phyloP scores from a whole-genome alignment of 2,329 filamentous ascomycete species.

The Trichoderma endophyticum region DNA sequence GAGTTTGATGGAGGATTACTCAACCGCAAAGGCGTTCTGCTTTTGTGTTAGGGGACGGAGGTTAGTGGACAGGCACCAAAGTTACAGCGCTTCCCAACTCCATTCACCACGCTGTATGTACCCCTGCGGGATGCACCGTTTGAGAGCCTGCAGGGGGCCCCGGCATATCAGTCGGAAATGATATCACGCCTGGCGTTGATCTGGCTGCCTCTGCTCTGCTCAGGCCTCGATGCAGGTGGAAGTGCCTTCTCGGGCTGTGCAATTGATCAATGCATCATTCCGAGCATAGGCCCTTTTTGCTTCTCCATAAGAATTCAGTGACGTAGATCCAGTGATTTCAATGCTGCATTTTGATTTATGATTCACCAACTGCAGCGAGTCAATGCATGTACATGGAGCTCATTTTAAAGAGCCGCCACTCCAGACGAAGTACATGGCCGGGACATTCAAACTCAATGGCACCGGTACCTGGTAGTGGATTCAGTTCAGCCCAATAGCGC shows the following conservation, averaged over 20 bases:
- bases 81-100: background rate
- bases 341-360: background rate
- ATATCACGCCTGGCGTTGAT: background rate
- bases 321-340: background rate
- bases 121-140: slow-evolving; percentile 9
- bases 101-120: slow-evolving; percentile 8
- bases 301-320: background rate
- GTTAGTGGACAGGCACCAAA: slow-evolving; percentile 6
- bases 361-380: background rate
- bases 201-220: background rate
- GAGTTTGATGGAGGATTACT: background rate
- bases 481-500: background rate
- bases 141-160: slow-evolving; percentile 13
- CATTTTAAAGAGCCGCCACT: background rate
- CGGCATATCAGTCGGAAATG: slow-evolving; percentile 4
- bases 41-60: background rate
- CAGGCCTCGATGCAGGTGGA: background rate
- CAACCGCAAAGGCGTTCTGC: background rate
- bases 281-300: background rate
- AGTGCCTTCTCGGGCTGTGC: background rate
- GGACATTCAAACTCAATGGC: background rate
- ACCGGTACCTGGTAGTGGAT: background rate
- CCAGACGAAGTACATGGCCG: background rate
- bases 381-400: background rate
- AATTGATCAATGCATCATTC: background rate